Base-by-base conservation (phyloP, 208 protist species). In the Leishmania braziliensis region DNA sequence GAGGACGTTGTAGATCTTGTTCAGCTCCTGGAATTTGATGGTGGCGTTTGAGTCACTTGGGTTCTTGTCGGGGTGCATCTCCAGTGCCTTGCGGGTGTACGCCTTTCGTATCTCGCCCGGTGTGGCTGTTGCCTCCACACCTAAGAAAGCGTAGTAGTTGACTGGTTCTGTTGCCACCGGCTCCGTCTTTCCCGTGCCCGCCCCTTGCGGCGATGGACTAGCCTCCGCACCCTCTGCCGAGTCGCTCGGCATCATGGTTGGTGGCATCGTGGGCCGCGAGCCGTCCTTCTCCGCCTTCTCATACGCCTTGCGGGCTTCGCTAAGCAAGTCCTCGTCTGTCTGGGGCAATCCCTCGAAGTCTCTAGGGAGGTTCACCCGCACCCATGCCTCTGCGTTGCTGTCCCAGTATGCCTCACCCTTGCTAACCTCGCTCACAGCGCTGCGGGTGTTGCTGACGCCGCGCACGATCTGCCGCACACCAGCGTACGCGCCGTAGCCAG, bases 31-130 rank as follows among this genome's bases (percentile, higher is more conserved):
- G 79, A 95, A 96, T 43, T 84, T 74, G n/a, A 68, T 20, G 0
- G 81, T 90, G 16, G 91, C 91, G 16, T 83, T 79, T 5, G 86
- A 75, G 81, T 92, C 81, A 70, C 86, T 84, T 0, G 82, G 82
- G 77, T 95, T 95, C 74, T 94, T 95, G 79, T 96, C 93, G 20
- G 93, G 93, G 82, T 96, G 93, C 84, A 90, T 80, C 81, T 84
- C 71, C 50, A 96, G 78, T 33, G 90, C 91, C 73, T 86, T 88
- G 54, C 82, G 78, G 48, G 79, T 89, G 79, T 90, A 96, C 51
- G 92, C 92, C 75, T 85, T 84, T 12, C 84, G 82, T 69, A 96
- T 93, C 77, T 96, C 89, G 0, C 66, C 60, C 23, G 79, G 0
- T 14, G 87, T 89, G 23, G 92, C 91, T 14, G 81, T 91, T 70